Evolutionary conservation across 306 rosid genomes (phyloP).

Genomic region (Rosa multiflora): DNA sequence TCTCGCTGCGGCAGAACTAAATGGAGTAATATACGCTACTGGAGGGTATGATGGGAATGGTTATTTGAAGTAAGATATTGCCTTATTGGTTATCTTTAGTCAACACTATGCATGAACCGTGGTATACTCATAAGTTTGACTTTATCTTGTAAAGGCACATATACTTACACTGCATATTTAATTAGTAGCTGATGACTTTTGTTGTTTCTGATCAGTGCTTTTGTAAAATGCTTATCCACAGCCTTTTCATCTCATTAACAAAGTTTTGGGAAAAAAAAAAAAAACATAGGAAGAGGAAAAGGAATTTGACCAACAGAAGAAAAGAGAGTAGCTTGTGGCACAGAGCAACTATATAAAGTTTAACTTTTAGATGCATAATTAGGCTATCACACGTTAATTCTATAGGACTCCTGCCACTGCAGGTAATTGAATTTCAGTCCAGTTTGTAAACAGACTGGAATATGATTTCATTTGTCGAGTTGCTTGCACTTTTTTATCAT

Average conservation of each 20-base stretch:
- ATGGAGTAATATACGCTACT: slow-evolving; percentile 47
- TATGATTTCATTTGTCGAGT: not conserved
- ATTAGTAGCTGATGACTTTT: not conserved
- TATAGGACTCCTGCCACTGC: not conserved
- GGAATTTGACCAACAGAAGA: not conserved
- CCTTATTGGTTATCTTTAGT: not conserved
- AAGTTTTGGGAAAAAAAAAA: not conserved
- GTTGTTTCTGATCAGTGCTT: not conserved
- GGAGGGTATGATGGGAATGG: slow-evolving; percentile 57
- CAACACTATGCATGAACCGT: not conserved
- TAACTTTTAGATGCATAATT: not conserved
- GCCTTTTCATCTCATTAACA: not conserved
- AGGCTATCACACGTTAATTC: not conserved
- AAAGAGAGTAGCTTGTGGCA: not conserved
- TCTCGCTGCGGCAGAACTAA: slow-evolving; percentile 44
- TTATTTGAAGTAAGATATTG: slow-evolving; percentile 55
- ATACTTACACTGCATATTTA: not conserved
- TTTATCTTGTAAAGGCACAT: not conserved
- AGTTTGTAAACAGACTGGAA: not conserved
- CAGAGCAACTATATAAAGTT: not conserved
- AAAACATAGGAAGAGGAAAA: not conserved
- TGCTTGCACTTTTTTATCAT: not conserved
- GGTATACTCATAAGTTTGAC: not conserved
- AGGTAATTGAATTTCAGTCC: not conserved
- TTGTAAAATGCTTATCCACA: not conserved